A percentile compares a stretch with the other conserved stretches of the same genome.
Evolutionary conservation across 176 grass and related monocot genomes (phyloP).

Genomic region (Thinopyrum elongatum): DNA sequence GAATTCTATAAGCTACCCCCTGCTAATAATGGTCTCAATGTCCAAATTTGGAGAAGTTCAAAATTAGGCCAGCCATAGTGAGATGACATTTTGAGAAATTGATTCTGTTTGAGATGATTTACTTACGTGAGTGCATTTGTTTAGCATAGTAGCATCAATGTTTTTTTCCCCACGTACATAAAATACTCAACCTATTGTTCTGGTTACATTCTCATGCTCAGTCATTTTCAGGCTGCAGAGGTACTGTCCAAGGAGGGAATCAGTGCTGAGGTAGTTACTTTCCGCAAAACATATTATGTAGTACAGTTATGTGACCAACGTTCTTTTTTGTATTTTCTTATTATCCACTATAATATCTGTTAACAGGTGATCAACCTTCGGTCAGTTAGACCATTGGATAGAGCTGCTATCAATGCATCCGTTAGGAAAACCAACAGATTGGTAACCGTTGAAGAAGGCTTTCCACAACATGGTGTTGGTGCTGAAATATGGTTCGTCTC

Average conservation of each 20-base stretch:
- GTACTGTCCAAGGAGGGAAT: conserved; percentile 95
- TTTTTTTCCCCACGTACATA: neutral
- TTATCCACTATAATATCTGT: conserved; percentile 14
- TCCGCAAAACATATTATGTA: neutral
- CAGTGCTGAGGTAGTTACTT: conserved; percentile 78
- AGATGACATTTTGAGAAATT: neutral
- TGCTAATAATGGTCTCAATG: too few species aligned
- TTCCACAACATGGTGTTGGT: conserved; percentile 84
- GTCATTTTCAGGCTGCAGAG: conserved; percentile 80
- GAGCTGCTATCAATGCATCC: conserved; percentile 84
- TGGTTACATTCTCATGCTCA: conserved; percentile 18
- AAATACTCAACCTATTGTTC: neutral
- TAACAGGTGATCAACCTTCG: conserved; percentile 95
- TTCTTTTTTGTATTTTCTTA: neutral
- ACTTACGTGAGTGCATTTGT: neutral
- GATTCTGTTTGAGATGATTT: neutral
- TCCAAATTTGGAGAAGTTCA: neutral
- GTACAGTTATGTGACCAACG: neutral
- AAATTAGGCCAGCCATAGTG: neutral
- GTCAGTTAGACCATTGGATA: conserved; percentile 93
- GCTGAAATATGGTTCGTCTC: conserved; percentile 82
- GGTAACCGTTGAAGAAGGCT: conserved; percentile 95
- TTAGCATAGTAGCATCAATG: neutral
- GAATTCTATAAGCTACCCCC: too few species aligned
- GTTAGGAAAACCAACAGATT: conserved; percentile 96